A percentile compares a stretch with the other conserved stretches of the same genome.
phyloP scores from a whole-genome alignment of 2,329 filamentous ascomycete genomes.

The Penicillium sp. region DNA sequence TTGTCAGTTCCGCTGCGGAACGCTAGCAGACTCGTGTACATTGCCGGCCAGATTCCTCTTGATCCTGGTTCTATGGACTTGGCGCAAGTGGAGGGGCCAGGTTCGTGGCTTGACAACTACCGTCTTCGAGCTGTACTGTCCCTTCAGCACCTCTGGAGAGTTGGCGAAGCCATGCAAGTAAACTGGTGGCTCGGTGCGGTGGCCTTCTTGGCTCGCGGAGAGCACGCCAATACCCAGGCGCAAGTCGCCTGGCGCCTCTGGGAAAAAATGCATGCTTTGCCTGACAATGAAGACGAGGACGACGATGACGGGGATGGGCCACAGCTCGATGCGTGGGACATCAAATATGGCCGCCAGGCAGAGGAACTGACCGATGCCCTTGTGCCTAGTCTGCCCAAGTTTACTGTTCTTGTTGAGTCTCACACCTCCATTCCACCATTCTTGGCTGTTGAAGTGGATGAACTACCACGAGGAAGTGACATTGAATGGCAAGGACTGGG shows the following conservation, averaged over 20 bases:
- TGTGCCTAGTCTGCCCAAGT: constrained; percentile 25
- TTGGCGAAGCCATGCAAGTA: constrained; percentile 69
- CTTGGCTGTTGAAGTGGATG: constrained; percentile 71
- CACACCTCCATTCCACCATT: constrained; percentile 57
- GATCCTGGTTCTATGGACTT: constrained; percentile 73
- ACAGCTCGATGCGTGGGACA: constrained; percentile 49
- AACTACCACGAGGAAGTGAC: constrained; percentile 68
- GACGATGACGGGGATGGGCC: constrained; percentile 56
- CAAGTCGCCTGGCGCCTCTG: constrained; percentile 45
- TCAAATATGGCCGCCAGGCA: constrained; percentile 56
- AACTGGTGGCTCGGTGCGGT: constrained; percentile 73
- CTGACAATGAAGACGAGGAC: constrained; percentile 29
- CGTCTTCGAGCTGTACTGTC: constrained; percentile 65
- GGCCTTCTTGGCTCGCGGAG: constrained; percentile 63
- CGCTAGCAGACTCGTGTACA: constrained; percentile 52
- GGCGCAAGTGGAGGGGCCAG: constrained; percentile 11
- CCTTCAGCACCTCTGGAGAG: constrained; percentile 85
- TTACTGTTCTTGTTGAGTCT: constrained; percentile 24
- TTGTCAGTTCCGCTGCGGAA: constrained; percentile 47
- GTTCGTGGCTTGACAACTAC: constrained; percentile 41
- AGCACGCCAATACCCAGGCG: constrained; percentile 35
- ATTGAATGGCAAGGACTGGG: constrained; percentile 85
- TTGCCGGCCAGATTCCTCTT: constrained; percentile 91
- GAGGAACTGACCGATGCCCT: constrained; percentile 34
- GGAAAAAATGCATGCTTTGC: constrained; percentile 38